These are phyloP conservation scores for Cercospora janseana DNA, from an alignment of 2,329 filamentous ascomycete genomes.

Conservation along the genomic window DNA sequence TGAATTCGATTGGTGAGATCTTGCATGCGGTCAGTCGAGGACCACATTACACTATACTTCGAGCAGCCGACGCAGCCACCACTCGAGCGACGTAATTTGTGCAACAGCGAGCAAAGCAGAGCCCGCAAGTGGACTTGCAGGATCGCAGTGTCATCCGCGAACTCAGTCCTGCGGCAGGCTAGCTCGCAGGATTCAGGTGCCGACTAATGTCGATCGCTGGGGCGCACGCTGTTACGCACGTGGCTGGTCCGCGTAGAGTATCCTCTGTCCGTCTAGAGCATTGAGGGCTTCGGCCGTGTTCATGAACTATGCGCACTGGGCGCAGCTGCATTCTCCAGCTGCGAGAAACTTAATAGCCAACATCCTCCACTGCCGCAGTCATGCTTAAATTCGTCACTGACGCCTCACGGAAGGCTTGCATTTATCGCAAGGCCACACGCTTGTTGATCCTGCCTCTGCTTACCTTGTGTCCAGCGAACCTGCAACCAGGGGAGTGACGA, in stretches of 20 bases:
- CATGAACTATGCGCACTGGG: background rate
- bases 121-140: background rate
- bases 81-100: background rate
- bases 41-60: background rate
- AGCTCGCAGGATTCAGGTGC: constrained; percentile 10
- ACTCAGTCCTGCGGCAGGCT: constrained; percentile 9
- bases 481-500: background rate
- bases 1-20: no score
- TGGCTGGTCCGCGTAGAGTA: no score
- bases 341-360: constrained; percentile 4
- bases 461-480: constrained; percentile 4
- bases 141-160: background rate
- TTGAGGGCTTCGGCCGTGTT: constrained; percentile 6
- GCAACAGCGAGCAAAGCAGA: constrained; percentile 10
- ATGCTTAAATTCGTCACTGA: constrained; percentile 3
- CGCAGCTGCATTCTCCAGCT: background rate
- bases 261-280: constrained; percentile 7
- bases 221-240: background rate
- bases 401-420: constrained; percentile 9
- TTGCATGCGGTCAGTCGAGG: constrained; percentile 7
- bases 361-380: constrained; percentile 8
- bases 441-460: constrained; percentile 18
- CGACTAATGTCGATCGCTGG: constrained; percentile 1
- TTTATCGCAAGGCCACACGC: constrained; percentile 2
- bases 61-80: background rate